phyloP scores from a whole-genome alignment of 176 grass and related monocot species.

The Hyparrhenia diplandra region DNA sequence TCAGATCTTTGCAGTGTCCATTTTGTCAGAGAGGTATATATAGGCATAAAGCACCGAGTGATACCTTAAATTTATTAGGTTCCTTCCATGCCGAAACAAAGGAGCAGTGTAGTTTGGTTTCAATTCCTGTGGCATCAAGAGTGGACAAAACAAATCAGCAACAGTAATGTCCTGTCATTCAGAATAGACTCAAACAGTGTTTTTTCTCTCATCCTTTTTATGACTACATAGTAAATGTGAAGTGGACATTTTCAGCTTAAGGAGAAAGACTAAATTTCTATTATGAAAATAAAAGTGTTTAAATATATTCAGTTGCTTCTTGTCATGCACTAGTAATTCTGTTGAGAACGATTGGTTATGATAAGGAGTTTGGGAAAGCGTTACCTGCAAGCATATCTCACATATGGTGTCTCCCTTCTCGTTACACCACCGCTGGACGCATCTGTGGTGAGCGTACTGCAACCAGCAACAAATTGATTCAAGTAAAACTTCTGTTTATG shows the following conservation, averaged over 20 bases:
- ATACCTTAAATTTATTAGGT: conserved; percentile 56
- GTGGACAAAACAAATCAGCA: not conserved
- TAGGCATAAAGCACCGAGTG: not conserved
- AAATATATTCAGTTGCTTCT: conserved; percentile 12
- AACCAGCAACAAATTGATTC: conserved; percentile 17
- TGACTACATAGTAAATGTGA: not conserved
- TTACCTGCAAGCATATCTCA: conserved; percentile 94
- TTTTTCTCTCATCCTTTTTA: not conserved
- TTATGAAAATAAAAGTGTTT: not conserved
- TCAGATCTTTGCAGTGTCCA: not conserved
- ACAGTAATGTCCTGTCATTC: not conserved
- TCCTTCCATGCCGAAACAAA: conserved; percentile 48
- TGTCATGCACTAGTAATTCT: not conserved
- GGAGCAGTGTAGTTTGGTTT: conserved; percentile 57
- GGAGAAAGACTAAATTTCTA: not conserved
- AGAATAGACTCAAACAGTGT: not conserved
- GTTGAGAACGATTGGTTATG: conserved; percentile 4
- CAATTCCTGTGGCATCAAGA: conserved; percentile 47
- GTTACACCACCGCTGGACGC: conserved; percentile 85
- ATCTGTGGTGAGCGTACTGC: conserved; percentile 81
- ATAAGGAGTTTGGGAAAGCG: not conserved
- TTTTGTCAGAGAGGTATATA: not conserved
- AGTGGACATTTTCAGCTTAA: not conserved
- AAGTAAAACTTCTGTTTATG: conserved; percentile 5
- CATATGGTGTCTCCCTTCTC: conserved; percentile 78